Evolutionary conservation across 805 yeast species (phyloP).

Genomic region (Wickerhamiella occidentalis): DNA sequence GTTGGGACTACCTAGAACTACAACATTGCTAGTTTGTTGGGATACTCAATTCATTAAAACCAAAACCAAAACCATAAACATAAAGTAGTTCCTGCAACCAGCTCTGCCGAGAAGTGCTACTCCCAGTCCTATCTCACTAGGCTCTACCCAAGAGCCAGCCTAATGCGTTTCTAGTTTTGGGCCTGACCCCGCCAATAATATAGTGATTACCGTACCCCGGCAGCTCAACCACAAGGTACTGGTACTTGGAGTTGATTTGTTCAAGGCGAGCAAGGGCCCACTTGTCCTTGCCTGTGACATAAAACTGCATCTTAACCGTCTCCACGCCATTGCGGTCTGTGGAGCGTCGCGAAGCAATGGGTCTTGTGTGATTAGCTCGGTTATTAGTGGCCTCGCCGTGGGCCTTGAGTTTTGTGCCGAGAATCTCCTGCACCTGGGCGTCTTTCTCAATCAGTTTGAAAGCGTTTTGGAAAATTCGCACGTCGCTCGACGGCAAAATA

Average conservation of each 20-base stretch:
- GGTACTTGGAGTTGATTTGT: conserved; percentile 48
- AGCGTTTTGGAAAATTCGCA: conserved; percentile 79
- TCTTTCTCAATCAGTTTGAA: conserved; percentile 64
- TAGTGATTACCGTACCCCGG: conserved; percentile 59
- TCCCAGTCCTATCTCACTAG: neutral
- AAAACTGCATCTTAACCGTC: conserved; percentile 73
- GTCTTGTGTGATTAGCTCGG: conserved; percentile 81
- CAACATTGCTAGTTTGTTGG: no score
- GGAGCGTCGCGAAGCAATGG: conserved; percentile 49
- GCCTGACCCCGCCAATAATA: conserved; percentile 32
- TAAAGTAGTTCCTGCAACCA: no score
- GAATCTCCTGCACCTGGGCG: conserved; percentile 42
- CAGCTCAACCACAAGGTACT: conserved; percentile 64
- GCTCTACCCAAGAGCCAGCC: conserved; percentile 8
- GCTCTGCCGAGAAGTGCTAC: neutral
- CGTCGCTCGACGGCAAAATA: conserved; percentile 82
- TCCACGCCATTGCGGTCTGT: conserved; percentile 67
- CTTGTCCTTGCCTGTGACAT: conserved; percentile 57
- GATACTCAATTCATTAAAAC: no score
- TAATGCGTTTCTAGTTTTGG: conserved; percentile 17
- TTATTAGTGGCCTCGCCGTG: conserved; percentile 58
- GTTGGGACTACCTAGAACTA: no score
- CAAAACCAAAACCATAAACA: no score
- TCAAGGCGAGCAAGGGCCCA: conserved; percentile 69
- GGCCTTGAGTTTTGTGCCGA: conserved; percentile 62